phyloP scores from a whole-genome alignment of 495 filamentous ascomycete genomes.

The Oidiodendron maius region DNA sequence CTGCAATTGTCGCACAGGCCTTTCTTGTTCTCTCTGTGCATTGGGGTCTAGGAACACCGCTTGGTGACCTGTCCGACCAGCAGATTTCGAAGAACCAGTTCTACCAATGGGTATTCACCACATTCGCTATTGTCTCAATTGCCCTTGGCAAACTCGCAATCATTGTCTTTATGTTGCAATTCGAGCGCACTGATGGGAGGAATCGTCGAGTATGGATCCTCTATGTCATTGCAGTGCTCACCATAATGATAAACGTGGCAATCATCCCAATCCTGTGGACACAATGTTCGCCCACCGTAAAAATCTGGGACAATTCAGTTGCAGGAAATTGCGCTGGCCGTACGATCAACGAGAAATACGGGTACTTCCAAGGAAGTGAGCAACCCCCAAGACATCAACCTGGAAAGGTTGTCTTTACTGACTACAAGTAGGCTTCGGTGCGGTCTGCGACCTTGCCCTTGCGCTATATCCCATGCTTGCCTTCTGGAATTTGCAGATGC shows the following conservation, averaged over 20 bases:
- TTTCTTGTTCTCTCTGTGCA: not conserved
- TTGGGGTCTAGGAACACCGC: not conserved
- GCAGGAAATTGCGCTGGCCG: slow-evolving; percentile 8
- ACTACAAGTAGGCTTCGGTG: slow-evolving; percentile 25
- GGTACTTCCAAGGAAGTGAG: slow-evolving; percentile 10
- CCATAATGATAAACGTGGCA: slow-evolving; percentile 9
- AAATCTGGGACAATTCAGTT: slow-evolving; percentile 12
- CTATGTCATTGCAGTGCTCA: slow-evolving; percentile 4
- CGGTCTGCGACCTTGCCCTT: slow-evolving; percentile 40
- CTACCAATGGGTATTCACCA: not conserved
- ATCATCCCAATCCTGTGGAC: slow-evolving; percentile 13
- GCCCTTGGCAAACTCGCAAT: not conserved
- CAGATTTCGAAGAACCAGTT: not conserved
- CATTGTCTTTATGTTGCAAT: not conserved
- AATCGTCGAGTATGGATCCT: not conserved
- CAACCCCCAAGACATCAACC: not conserved
- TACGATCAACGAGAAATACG: slow-evolving; percentile 3
- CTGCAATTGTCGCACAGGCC: not conserved
- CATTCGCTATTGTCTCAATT: not conserved
- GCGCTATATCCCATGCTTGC: slow-evolving; percentile 40
- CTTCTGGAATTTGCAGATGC: slow-evolving; percentile 37
- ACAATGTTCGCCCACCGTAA: slow-evolving; percentile 8
- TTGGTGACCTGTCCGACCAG: not conserved
- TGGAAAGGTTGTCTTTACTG: not conserved
- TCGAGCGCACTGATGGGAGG: not conserved